Conservation (phyloP, 2,329 filamentous ascomycete genomes). For the Venturia asperata region DNA sequence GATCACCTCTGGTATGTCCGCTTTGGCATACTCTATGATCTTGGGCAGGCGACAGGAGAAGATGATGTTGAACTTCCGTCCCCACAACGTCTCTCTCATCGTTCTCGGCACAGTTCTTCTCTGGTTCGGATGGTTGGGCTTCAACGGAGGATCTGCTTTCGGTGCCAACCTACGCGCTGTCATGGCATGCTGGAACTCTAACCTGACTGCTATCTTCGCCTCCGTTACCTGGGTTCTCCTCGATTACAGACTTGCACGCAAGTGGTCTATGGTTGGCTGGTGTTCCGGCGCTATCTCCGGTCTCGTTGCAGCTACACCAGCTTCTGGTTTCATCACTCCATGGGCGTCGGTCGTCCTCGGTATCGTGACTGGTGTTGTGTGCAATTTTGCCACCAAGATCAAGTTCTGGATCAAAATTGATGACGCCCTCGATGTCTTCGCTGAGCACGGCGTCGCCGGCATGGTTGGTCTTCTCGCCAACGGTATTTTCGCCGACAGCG, state of each 20-base stretch:
- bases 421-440: slow-evolving; percentile 85
- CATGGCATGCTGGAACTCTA: slow-evolving; percentile 98
- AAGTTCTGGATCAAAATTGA: slow-evolving; percentile 74
- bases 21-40: slow-evolving; percentile 90
- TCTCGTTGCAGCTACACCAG: slow-evolving; percentile 79
- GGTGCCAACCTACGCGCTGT: slow-evolving; percentile 88
- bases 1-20: slow-evolving; percentile 88
- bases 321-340: slow-evolving; percentile 68
- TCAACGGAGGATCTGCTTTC: slow-evolving; percentile 94
- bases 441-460: slow-evolving; percentile 79
- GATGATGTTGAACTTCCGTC: slow-evolving; percentile 99
- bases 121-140: slow-evolving; percentile 98
- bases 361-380: slow-evolving; percentile 57
- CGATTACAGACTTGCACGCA: slow-evolving; percentile 87
- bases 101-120: slow-evolving; percentile 91
- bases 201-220: slow-evolving; percentile 84
- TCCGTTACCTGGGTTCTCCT: slow-evolving; percentile 91
- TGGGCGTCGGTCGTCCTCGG: slow-evolving; percentile 58
- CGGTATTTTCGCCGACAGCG: slow-evolving; percentile 66
- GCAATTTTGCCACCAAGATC: slow-evolving; percentile 82
- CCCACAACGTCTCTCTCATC: slow-evolving; percentile 97
- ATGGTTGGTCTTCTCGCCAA: slow-evolving; percentile 75
- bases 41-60: slow-evolving; percentile 94
- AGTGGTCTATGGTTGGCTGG: slow-evolving; percentile 93
- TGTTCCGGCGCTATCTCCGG: slow-evolving; percentile 84